Evolutionary conservation across 192 early-diverging fungal species (phyloP).

Genomic region (Jimgerdemannia flammicorona): DNA sequence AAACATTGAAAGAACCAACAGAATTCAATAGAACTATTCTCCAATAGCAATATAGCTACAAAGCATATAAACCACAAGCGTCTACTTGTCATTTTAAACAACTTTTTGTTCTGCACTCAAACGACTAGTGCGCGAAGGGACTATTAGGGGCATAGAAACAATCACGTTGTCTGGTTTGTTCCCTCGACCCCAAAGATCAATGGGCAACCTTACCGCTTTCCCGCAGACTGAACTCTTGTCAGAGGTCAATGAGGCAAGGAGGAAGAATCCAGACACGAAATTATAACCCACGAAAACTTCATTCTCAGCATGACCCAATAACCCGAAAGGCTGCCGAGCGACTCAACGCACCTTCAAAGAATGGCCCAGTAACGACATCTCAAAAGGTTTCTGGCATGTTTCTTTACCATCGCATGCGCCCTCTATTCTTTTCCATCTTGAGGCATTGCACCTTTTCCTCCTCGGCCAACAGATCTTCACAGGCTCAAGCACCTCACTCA

Average conservation of each 20-base stretch:
- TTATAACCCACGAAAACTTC: conserved; percentile 1
- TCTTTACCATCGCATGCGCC: conserved; percentile 83
- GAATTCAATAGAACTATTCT: too few species aligned
- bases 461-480: neutral
- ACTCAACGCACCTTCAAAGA: conserved; percentile 57
- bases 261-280: conserved; percentile 94
- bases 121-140: too few species aligned
- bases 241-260: conserved; percentile 80
- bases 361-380: conserved; percentile 32
- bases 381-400: conserved; percentile 32
- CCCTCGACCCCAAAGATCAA: too few species aligned
- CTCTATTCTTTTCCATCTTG: too few species aligned
- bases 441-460: conserved; percentile 3
- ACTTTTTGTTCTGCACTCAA: too few species aligned
- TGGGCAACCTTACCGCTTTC: conserved; percentile 49
- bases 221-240: conserved; percentile 78
- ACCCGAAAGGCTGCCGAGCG: conserved; percentile 66
- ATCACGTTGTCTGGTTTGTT: too few species aligned
- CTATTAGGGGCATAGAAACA: too few species aligned
- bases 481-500: neutral
- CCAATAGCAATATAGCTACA: too few species aligned
- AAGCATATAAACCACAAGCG: too few species aligned
- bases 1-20: too few species aligned
- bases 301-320: neutral
- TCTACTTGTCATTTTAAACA: too few species aligned